Evolutionary conservation across 2,329 filamentous ascomycete genomes (phyloP), one percentile per base, ranked within the genome.

Genomic region (Grosmannia clavigera): DNA sequence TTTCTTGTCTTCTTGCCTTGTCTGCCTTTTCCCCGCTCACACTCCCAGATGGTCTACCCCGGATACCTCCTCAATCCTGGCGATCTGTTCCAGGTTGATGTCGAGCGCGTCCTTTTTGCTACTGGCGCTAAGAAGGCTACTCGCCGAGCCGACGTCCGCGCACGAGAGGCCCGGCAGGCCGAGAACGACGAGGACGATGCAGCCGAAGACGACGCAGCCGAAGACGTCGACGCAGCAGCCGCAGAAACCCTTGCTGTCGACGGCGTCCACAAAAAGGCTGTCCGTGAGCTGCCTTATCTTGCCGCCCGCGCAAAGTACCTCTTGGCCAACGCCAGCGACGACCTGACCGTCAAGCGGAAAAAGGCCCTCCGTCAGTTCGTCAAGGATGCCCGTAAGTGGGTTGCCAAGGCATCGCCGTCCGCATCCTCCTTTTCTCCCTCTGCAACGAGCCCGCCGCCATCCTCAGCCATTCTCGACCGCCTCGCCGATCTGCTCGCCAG

Each of bases 71-170:
- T 99, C 48, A 99, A 99, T 73, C 95, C 94, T 3, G 94, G 94
- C 66, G 94, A 99, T 72, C 90, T 99, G 84, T 99, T 99, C 79
- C 90, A 95, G 71, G 92, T 99, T 67, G 88, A 96, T 25, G 81
- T 88, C 43, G 90, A 96, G 48, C 84, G 86, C 67, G 94, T 99
- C 60, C 80, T 99, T 73, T 92, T 82, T 68, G 92, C 90, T 40
- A 96, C 92, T 1, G 94, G 94, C 61, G 80, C 81, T 31, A 81
- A 82, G 56, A 94, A 91, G 73, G 73, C 79, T 63, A 63, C 58
- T 48, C 48, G 65, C 52, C 53, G 58, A 35, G 60, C 60, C 53
- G 55, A 59, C n/a, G 58, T 60, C 57, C 64, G 61, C 58, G 48
- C 52, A 12, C 67, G 64, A 54, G 67, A 63, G 59, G 66, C 68